A percentile compares a stretch with the other conserved stretches of the same genome.
Evolutionary conservation across 768 basidiomycete species (phyloP).

Genomic region (Termitomyces sp.): DNA sequence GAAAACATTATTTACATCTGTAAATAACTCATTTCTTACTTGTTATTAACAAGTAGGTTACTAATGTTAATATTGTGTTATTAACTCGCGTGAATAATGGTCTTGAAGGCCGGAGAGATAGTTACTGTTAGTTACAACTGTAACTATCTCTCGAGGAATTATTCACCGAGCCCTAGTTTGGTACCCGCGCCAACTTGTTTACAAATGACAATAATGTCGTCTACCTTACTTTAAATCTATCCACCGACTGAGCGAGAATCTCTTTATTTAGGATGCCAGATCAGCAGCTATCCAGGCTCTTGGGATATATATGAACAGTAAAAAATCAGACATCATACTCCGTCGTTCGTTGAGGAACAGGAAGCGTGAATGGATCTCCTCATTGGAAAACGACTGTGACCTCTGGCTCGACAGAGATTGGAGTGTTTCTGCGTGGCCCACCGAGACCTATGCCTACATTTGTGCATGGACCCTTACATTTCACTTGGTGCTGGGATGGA

Average conservation of each 20-base stretch:
- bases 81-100: too few species aligned
- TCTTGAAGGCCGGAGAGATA: too few species aligned
- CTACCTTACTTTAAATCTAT: background rate
- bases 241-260: background rate
- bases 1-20: too few species aligned
- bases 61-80: too few species aligned
- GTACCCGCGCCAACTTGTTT: too few species aligned
- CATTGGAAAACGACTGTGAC: conserved; percentile 8
- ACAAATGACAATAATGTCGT: too few species aligned
- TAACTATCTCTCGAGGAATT: too few species aligned
- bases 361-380: conserved; percentile 8
- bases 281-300: background rate
- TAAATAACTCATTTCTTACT: too few species aligned
- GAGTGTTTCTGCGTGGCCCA: background rate
- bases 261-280: conserved; percentile 3
- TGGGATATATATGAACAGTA: background rate
- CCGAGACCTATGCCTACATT: background rate
- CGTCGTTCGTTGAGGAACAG: conserved; percentile 11
- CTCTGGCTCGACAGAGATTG: background rate
- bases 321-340: conserved; percentile 2
- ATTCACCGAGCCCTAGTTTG: too few species aligned
- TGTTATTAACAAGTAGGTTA: too few species aligned
- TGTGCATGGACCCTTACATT: background rate
- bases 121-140: too few species aligned
- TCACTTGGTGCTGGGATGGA: background rate